These are phyloP conservation scores for Skeletonema marinoi DNA, from an alignment of 108 stramenopile species.

Conservation along the genomic window DNA sequence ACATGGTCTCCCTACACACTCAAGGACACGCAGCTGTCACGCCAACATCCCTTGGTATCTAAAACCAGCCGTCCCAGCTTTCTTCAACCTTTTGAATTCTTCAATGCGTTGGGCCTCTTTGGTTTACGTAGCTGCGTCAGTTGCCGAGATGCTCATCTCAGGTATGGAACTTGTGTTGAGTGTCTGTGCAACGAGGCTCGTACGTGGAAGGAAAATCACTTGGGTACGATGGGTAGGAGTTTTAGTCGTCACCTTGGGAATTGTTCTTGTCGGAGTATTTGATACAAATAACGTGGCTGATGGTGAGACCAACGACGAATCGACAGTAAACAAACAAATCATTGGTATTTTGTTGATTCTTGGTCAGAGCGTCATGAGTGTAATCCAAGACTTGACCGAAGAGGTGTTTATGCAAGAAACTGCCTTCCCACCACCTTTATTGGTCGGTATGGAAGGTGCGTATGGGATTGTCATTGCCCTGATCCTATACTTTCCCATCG, in stretches of 20 bases:
- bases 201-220: conserved; percentile 34
- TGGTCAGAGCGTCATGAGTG: conserved; percentile 41
- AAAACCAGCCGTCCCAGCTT: conserved; percentile 25
- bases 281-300: not conserved
- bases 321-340: conserved; percentile 4
- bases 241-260: conserved; percentile 24
- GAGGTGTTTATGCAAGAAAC: conserved; percentile 59
- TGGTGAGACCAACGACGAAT: not conserved
- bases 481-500: conserved; percentile 27
- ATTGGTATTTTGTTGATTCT: conserved; percentile 44
- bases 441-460: conserved; percentile 53
- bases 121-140: conserved; percentile 44
- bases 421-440: conserved; percentile 43
- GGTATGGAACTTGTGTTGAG: conserved; percentile 53
- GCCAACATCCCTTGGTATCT: conserved; percentile 28
- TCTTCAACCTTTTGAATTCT: conserved; percentile 27
- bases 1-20: not conserved
- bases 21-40: conserved; percentile 8
- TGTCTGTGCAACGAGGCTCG: conserved; percentile 23
- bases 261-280: conserved; percentile 25
- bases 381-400: conserved; percentile 48
- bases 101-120: conserved; percentile 37
- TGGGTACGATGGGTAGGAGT: conserved; percentile 44
- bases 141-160: conserved; percentile 58
- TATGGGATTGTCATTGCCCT: conserved; percentile 42